Evolutionary conservation across 208 protist species (phyloP).

Genomic region (Wallacemonas sp.): DNA sequence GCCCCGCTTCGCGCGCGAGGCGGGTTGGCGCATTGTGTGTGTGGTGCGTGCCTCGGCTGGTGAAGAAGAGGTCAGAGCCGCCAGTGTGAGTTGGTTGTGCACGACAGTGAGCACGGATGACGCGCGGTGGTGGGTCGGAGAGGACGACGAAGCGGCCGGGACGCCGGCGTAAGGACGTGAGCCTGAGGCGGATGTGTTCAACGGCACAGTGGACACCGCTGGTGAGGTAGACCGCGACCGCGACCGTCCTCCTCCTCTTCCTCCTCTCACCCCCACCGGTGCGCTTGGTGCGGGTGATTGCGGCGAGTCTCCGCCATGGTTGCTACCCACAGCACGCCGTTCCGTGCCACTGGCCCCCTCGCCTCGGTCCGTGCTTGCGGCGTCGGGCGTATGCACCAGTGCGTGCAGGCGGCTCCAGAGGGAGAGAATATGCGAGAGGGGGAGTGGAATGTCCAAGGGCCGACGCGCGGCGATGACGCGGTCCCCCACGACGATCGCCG

Average conservation of each 20-base stretch:
- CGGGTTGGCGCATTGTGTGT: too few relatives aligned
- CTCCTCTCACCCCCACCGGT: too few relatives aligned
- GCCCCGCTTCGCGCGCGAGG: too few relatives aligned
- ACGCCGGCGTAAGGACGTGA: too few relatives aligned
- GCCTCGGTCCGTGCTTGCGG: too few relatives aligned
- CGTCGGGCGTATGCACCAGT: too few relatives aligned
- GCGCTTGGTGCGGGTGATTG: neutral
- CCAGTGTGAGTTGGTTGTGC: neutral
- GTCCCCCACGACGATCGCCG: neutral
- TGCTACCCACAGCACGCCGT: too few relatives aligned
- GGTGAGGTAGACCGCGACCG: conserved; percentile 2
- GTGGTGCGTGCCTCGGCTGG: neutral
- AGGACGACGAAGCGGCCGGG: neutral
- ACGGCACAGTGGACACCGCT: neutral
- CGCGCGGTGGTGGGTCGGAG: neutral
- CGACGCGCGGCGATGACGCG: neutral
- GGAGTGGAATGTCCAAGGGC: neutral
- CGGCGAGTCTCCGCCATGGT: too few relatives aligned
- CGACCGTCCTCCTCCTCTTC: neutral
- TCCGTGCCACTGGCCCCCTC: too few relatives aligned
- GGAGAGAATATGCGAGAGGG: neutral
- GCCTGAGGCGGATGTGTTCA: neutral
- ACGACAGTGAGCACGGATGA: neutral
- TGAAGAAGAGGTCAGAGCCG: neutral
- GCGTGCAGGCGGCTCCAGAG: neutral